Conservation (phyloP, 2,329 filamentous ascomycete species). For the Fusarium illudens region DNA sequence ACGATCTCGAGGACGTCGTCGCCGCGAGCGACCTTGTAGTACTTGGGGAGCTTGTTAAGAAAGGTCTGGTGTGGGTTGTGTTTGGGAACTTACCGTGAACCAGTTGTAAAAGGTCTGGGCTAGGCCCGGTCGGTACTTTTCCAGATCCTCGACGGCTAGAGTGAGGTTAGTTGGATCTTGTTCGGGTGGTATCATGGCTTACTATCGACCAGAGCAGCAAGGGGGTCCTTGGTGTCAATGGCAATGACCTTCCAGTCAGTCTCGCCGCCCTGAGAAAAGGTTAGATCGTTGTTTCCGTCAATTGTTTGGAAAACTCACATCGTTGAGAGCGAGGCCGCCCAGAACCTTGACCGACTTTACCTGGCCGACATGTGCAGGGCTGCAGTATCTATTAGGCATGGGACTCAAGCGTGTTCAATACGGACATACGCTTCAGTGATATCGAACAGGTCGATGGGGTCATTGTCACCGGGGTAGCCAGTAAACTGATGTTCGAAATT, state of each 20-base stretch:
- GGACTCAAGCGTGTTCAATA: accelerated
- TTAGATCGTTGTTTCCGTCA: accelerated
- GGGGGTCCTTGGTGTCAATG: constrained; percentile 50
- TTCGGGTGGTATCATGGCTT: background rate
- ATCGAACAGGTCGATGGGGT: constrained; percentile 54
- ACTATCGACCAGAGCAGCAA: constrained; percentile 48
- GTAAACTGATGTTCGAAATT: constrained; percentile 52
- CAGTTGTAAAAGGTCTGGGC: constrained; percentile 49
- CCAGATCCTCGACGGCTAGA: constrained; percentile 48
- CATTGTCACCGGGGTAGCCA: constrained; percentile 50
- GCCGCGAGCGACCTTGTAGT: constrained; percentile 53
- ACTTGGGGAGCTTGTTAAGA: constrained; percentile 36
- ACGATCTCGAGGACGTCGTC: constrained; percentile 48
- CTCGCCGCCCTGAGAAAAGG: constrained; percentile 38
- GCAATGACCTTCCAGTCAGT: constrained; percentile 54
- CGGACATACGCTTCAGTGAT: constrained; percentile 40
- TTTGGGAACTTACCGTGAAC: constrained; percentile 46
- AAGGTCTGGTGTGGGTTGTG: accelerated
- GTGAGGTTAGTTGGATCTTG: constrained; percentile 9
- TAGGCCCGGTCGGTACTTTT: constrained; percentile 50
- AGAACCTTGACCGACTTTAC: constrained; percentile 54
- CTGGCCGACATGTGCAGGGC: constrained; percentile 48
- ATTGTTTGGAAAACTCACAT: constrained; percentile 35
- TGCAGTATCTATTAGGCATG: background rate
- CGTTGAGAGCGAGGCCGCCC: constrained; percentile 51